Evolutionary conservation across 1,284 basidiomycete species (phyloP).

Genomic region (Boletus nobilissimus): DNA sequence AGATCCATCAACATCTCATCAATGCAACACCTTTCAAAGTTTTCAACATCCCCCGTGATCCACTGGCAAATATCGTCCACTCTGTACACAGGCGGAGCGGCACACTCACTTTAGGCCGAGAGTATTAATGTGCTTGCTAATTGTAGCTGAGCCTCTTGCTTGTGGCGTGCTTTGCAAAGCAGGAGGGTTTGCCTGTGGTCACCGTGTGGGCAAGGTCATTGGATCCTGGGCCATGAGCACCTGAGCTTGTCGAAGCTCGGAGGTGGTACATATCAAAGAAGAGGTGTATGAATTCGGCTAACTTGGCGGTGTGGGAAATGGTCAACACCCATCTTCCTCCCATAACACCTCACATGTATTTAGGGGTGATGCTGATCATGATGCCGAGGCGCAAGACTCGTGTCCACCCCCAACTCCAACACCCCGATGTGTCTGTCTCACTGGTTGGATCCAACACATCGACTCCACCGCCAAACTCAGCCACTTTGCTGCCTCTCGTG

Average conservation of each 20-base stretch:
- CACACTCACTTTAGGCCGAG: neutral
- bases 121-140: neutral
- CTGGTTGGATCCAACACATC: constrained; percentile 63
- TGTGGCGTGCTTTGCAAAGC: neutral
- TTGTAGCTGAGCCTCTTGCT: neutral
- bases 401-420: constrained; percentile 31
- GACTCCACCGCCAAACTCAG: constrained; percentile 51
- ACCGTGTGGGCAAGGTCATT: neutral
- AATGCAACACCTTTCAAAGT: too few relatives aligned
- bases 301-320: too few relatives aligned
- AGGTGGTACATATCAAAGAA: too few relatives aligned
- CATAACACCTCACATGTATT: too few relatives aligned
- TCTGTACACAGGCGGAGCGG: neutral
- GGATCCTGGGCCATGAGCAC: neutral
- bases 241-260: too few relatives aligned
- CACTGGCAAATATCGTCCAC: neutral
- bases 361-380: neutral
- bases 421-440: constrained; percentile 55
- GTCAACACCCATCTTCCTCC: too few relatives aligned
- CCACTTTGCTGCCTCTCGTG: constrained; percentile 31
- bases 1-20: too few relatives aligned
- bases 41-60: neutral
- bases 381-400: constrained; percentile 15
- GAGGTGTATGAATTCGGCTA: too few relatives aligned
- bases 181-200: neutral